Conservation (phyloP, 2,329 filamentous ascomycete genomes). For the Calonectria honghensis region DNA sequence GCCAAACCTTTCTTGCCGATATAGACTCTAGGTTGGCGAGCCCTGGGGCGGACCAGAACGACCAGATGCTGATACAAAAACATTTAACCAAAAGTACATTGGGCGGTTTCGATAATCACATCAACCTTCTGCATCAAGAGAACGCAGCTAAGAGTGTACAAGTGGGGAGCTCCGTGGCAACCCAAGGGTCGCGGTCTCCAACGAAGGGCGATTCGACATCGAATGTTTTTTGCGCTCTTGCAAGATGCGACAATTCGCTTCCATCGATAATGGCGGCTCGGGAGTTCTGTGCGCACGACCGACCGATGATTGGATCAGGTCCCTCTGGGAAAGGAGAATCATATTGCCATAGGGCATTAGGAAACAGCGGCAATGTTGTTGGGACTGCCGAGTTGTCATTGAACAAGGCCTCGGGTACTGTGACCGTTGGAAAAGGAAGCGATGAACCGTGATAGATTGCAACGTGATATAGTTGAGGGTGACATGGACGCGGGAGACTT, state of each 20-base stretch:
- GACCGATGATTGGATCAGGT: neutral
- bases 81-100: neutral
- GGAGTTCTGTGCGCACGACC: neutral
- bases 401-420: neutral
- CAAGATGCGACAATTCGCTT: neutral
- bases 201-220: neutral
- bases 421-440: too few relatives aligned
- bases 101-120: neutral
- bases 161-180: neutral
- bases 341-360: neutral
- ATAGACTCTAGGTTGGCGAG: neutral
- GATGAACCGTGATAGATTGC: neutral
- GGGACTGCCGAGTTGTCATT: neutral
- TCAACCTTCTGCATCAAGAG: neutral
- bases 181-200: neutral
- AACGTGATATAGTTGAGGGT: rapidly evolving
- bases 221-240: neutral
- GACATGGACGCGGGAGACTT: rapidly evolving
- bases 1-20: neutral
- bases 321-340: neutral
- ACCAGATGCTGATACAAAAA: neutral
- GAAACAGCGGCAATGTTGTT: neutral
- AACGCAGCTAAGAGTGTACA: rapidly evolving
- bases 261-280: neutral
- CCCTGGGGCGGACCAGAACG: neutral